Conservation (phyloP, 139 green algal species). For the Diplosphaera chodatii region DNA sequence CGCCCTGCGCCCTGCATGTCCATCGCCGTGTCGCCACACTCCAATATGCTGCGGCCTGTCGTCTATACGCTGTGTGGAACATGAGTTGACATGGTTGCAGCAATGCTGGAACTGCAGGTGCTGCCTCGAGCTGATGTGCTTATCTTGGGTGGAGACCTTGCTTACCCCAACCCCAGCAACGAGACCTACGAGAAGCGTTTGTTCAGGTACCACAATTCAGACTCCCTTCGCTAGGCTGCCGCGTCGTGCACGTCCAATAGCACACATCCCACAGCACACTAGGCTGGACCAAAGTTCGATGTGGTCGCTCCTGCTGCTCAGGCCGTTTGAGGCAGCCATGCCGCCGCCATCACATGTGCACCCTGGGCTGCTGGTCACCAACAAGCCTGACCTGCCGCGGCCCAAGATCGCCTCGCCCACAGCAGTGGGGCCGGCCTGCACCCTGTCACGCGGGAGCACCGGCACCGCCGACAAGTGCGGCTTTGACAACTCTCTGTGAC, state of each 20-base stretch:
- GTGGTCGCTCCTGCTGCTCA: too few relatives aligned
- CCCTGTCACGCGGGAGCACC: background rate
- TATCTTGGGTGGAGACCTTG: conserved; percentile 78
- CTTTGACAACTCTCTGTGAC: too few relatives aligned
- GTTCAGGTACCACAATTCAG: conserved; percentile 21
- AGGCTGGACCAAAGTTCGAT: too few relatives aligned
- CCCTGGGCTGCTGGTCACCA: conserved; percentile 64
- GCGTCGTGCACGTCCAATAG: too few relatives aligned
- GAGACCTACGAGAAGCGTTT: conserved; percentile 76
- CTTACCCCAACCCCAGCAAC: conserved; percentile 76
- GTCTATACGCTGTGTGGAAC: too few relatives aligned
- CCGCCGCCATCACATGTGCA: conserved; percentile 69
- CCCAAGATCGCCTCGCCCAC: background rate
- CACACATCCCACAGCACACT: too few relatives aligned
- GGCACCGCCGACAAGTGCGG: background rate
- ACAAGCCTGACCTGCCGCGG: conserved; percentile 65
- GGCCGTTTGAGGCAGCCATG: conserved; percentile 73
- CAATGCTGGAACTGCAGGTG: too few relatives aligned
- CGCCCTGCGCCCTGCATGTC: too few relatives aligned
- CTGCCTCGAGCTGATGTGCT: conserved; percentile 64
- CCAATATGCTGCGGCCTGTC: too few relatives aligned
- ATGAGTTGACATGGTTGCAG: too few relatives aligned
- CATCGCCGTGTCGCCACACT: too few relatives aligned
- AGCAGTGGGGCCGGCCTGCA: background rate
- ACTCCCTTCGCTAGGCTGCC: background rate